These are phyloP conservation scores for Lagenidium giganteum DNA, from an alignment of 352 stramenopile genomes.

Conservation along the genomic window DNA sequence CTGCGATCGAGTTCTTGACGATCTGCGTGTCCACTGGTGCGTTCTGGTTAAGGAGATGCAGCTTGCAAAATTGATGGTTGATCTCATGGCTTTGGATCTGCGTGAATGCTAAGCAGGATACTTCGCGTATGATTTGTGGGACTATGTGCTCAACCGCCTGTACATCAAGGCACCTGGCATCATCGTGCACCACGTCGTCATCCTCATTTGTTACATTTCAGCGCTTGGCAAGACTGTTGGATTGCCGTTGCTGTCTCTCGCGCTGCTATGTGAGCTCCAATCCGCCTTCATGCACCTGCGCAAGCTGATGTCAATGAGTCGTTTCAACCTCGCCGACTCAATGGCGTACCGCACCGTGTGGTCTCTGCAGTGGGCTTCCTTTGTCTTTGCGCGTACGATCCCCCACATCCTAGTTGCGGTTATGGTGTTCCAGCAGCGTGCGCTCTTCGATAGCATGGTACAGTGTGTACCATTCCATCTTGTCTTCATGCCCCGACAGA, in stretches of 20 bases:
- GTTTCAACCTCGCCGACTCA: slow-evolving; percentile 27
- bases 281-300: slow-evolving; percentile 72
- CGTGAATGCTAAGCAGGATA: slow-evolving; percentile 44
- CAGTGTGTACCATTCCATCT: too few species aligned
- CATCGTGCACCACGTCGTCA: slow-evolving; percentile 67
- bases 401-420: slow-evolving; percentile 37
- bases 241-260: slow-evolving; percentile 65
- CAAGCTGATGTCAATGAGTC: slow-evolving; percentile 71
- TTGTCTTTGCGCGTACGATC: slow-evolving; percentile 32
- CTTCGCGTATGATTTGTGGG: slow-evolving; percentile 80
- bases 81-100: not conserved
- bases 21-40: slow-evolving; percentile 63
- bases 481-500: not conserved
- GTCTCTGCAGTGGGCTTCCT: slow-evolving; percentile 50
- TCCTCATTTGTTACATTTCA: slow-evolving; percentile 79
- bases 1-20: slow-evolving; percentile 36
- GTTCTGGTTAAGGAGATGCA: not conserved
- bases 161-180: slow-evolving; percentile 72
- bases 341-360: slow-evolving; percentile 35
- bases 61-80: not conserved
- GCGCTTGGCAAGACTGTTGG: slow-evolving; percentile 67
- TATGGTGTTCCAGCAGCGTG: slow-evolving; percentile 35
- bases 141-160: slow-evolving; percentile 65
- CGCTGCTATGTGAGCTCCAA: slow-evolving; percentile 73
- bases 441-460: slow-evolving; percentile 44